Evolutionary conservation across 1,284 basidiomycete genomes (phyloP).

Genomic region (Rhodotorula sp.): DNA sequence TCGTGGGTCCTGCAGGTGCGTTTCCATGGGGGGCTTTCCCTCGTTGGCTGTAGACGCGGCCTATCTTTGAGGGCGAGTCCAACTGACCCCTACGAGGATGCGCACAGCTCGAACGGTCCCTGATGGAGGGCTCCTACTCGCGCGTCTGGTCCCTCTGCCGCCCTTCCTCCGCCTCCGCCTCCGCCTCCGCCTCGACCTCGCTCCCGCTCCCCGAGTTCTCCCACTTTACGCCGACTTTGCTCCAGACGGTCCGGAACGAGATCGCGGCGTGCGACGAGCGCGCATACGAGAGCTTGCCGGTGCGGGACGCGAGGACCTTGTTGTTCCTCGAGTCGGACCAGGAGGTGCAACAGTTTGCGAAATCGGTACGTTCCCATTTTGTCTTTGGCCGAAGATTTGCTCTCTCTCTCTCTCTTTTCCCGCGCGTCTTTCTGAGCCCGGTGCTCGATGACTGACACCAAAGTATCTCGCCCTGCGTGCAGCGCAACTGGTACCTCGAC

Average conservation of each 20-base stretch:
- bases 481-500: conserved; percentile 51
- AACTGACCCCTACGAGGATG: conserved; percentile 58
- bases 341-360: conserved; percentile 73
- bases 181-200: not conserved
- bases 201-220: conserved; percentile 68
- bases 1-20: conserved; percentile 39
- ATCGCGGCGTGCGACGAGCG: conserved; percentile 90
- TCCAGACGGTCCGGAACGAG: conserved; percentile 91
- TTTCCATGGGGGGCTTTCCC: not conserved
- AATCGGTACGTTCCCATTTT: conserved; percentile 58
- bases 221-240: conserved; percentile 83
- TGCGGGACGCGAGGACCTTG: conserved; percentile 82
- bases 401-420: not conserved
- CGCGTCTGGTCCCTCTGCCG: conserved; percentile 95
- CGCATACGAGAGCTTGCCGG: conserved; percentile 79
- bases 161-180: conserved; percentile 7
- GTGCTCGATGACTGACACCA: no score
- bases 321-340: conserved; percentile 79
- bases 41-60: not conserved
- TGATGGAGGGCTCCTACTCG: conserved; percentile 98
- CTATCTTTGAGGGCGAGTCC: conserved; percentile 51
- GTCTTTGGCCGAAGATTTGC: no score
- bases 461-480: not conserved
- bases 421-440: not conserved
- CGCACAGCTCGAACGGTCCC: conserved; percentile 70